Evolutionary conservation across 2,329 filamentous ascomycete genomes (phyloP), one percentile per base, ranked within the genome.

Genomic region (Trichophyton rubrum): DNA sequence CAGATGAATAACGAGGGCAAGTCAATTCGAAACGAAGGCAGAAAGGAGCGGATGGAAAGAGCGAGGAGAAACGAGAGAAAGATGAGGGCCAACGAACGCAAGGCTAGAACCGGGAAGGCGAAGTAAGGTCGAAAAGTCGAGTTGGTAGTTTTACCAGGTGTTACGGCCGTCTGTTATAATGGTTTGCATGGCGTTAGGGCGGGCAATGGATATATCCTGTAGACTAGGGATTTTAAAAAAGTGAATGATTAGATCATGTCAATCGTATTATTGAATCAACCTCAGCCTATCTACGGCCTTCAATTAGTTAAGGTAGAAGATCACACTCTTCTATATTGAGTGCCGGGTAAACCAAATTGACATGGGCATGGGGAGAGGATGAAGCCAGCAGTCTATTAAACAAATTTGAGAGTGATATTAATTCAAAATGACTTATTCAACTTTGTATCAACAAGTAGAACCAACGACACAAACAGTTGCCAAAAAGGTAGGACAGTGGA

Each of bases 21-120:
- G 70, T 83, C 84, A 66, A 80, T 88, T 67, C 81, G 71, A 85
- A 88, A 75, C 80, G 77, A 81, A 84, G 72, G 81, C 76, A 69
- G 85, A 79, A 73, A 82, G 68, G 89, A 92, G 75, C 81, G 79
- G 66, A 82, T 88, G 68, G 85, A 83, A 73, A 79, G 85, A 66
- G 89, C 84, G 66, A 74, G 73, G 66, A 69, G 76, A 35, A 77
- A 88, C 72, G 85, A 88, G 74, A 77, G 85, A 66, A 81, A 82
- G 75, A 82, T 84, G 83, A 80, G 85, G 69, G 83, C 82, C 68
- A 90, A 90, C 70, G 77, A 82, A 69, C 78, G 79, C 67, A 78
- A 78, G 65, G 73, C 61, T 3, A 61, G 61, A 45, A 40, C 61
- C 2, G 38, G 49, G n/a, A 60, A 20, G 3, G 17, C 55, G 8